A percentile compares a stretch with the other conserved stretches of the same genome.
phyloP scores from a whole-genome alignment of 768 basidiomycete genomes.

The Strobilomyces dryophilus region DNA sequence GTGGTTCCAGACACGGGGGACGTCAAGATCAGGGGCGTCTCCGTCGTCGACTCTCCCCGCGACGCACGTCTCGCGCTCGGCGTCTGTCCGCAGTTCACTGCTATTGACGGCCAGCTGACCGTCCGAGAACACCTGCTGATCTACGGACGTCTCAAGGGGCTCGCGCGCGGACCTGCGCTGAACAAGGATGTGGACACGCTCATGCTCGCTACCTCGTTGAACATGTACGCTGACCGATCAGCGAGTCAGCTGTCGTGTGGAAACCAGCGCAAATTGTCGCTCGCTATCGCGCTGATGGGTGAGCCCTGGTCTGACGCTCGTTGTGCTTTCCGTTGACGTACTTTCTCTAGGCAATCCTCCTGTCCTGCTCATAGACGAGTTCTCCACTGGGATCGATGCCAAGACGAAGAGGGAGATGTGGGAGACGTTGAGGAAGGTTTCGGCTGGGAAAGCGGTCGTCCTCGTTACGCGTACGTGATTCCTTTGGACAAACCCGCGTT shows the following conservation, averaged over 20 bases:
- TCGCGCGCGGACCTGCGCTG: constrained; percentile 47
- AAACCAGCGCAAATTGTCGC: constrained; percentile 70
- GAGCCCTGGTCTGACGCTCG: background rate
- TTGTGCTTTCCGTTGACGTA: background rate
- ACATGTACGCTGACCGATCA: constrained; percentile 60
- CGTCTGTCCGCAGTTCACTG: constrained; percentile 82
- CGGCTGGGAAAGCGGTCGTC: constrained; percentile 63
- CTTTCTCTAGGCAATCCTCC: constrained; percentile 57
- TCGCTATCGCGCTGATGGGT: constrained; percentile 77
- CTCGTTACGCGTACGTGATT: constrained; percentile 61
- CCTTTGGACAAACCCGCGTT: too few relatives aligned
- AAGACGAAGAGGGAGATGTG: constrained; percentile 86
- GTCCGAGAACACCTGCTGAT: constrained; percentile 72
- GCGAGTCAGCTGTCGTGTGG: constrained; percentile 76
- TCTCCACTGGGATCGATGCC: constrained; percentile 79
- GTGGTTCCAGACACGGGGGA: constrained; percentile 66
- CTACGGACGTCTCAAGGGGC: constrained; percentile 72
- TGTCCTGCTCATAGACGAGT: constrained; percentile 79
- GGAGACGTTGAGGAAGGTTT: constrained; percentile 62
- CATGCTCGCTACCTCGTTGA: constrained; percentile 54
- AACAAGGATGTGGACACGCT: constrained; percentile 51
- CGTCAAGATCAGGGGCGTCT: constrained; percentile 60
- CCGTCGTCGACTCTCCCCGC: constrained; percentile 60
- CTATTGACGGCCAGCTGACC: constrained; percentile 73
- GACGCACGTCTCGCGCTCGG: constrained; percentile 66